phyloP scores from a whole-genome alignment of 108 stramenopile genomes.

The Hondaea fermentalgiana region DNA sequence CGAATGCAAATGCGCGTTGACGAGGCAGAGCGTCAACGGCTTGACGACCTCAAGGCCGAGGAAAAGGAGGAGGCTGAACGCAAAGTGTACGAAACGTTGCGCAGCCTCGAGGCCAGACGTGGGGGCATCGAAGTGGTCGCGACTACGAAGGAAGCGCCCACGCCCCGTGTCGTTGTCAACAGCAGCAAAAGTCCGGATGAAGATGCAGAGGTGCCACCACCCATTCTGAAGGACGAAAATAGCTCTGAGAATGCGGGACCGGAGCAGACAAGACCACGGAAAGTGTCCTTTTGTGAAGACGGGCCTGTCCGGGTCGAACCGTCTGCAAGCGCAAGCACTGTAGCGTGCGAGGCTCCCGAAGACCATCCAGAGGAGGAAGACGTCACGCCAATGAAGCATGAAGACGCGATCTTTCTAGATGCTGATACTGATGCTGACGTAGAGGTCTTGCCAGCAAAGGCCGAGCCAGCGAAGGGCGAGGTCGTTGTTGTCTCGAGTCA shows the following conservation, averaged over 20 bases:
- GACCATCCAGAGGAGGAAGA: background rate
- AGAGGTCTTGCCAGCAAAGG: no score
- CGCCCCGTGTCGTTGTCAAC: no score
- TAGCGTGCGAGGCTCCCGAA: background rate
- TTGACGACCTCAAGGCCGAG: conserved; percentile 46
- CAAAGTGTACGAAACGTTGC: conserved; percentile 18
- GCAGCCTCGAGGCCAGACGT: background rate
- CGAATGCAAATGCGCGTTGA: conserved; percentile 47
- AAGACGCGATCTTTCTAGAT: background rate
- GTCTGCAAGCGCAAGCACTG: no score
- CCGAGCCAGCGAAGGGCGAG: no score
- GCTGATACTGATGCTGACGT: background rate
- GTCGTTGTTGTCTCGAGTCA: no score
- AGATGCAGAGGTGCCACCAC: no score
- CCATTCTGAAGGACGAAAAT: background rate
- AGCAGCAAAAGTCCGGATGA: no score
- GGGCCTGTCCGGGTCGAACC: no score
- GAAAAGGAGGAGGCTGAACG: conserved; percentile 44
- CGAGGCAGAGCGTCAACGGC: conserved; percentile 33
- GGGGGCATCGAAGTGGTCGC: background rate
- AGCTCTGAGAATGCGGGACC: no score
- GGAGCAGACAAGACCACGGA: background rate
- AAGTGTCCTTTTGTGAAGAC: conserved; percentile 1
- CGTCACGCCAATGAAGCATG: background rate
- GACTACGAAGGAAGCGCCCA: background rate